Evolutionary conservation across 306 rosid genomes (phyloP).

Genomic region (Cotoneaster glaucophyllus): DNA sequence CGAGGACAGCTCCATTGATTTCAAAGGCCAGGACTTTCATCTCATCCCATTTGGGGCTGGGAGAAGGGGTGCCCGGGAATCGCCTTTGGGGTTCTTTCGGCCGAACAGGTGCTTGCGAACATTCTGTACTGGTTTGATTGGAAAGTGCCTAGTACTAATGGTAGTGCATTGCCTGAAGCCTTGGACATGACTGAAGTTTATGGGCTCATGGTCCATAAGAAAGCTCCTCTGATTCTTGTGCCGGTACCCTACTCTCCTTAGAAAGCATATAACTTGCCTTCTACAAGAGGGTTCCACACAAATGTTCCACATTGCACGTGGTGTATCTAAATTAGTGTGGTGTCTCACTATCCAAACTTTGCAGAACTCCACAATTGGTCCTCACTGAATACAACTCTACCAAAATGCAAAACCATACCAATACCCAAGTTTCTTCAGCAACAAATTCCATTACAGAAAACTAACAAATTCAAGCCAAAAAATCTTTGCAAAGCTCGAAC

Average conservation of each 20-base stretch:
- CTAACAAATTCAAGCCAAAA: too few species aligned
- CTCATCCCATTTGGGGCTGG: too few species aligned
- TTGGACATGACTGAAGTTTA: slow-evolving; percentile 8
- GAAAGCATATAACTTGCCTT: background rate
- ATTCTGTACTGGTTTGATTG: slow-evolving; percentile 45
- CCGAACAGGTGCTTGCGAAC: slow-evolving; percentile 10
- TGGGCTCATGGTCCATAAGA: slow-evolving; percentile 20
- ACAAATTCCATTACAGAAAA: too few species aligned
- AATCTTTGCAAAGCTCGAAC: too few species aligned
- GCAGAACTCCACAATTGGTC: background rate
- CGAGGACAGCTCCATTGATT: too few species aligned
- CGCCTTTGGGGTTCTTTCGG: slow-evolving; percentile 8
- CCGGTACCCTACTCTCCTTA: slow-evolving; percentile 11
- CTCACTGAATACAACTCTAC: background rate
- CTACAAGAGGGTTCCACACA: background rate
- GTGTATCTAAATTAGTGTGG: background rate
- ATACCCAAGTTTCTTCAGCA: background rate
- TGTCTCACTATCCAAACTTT: background rate
- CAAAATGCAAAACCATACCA: background rate
- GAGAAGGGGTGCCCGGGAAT: background rate
- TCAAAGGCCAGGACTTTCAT: too few species aligned
- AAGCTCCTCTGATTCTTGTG: slow-evolving; percentile 23
- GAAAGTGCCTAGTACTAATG: slow-evolving; percentile 12
- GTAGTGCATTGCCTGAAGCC: too few species aligned
- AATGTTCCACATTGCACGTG: background rate